phyloP scores from a whole-genome alignment of 1,139 yeast species.

The Yamadazyma jaroonii region DNA sequence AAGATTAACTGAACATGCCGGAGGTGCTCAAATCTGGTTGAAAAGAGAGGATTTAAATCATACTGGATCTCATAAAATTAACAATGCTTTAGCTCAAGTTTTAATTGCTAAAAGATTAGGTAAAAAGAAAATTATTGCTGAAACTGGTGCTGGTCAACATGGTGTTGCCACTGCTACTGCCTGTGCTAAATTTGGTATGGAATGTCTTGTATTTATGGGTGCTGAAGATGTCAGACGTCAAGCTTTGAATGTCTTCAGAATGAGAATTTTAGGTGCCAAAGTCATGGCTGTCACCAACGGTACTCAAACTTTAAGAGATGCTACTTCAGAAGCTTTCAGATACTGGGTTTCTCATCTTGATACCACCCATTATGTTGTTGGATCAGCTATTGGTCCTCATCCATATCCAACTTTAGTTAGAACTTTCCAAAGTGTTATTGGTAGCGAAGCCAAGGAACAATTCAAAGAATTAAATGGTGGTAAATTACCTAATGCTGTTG shows the following conservation, averaged over 20 bases:
- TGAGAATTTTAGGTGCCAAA: constrained; percentile 93
- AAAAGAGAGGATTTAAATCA: constrained; percentile 98
- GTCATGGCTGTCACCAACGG: constrained; percentile 94
- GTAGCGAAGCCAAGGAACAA: constrained; percentile 90
- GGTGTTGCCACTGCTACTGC: constrained; percentile 99
- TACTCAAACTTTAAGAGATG: constrained; percentile 93
- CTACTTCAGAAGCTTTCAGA: constrained; percentile 95
- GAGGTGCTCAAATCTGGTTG: constrained; percentile 97
- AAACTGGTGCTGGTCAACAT: constrained; percentile 99
- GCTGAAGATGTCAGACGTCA: constrained; percentile 99
- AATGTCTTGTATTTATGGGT: constrained; percentile 98
- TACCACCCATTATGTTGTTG: constrained; percentile 90
- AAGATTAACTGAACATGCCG: constrained; percentile 82
- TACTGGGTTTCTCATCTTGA: constrained; percentile 88
- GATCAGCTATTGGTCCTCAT: constrained; percentile 99
- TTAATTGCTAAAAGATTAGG: constrained; percentile 90
- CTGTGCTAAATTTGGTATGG: constrained; percentile 94
- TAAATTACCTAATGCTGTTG: constrained; percentile 85
- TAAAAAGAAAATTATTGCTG: constrained; percentile 88
- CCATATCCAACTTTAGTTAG: constrained; percentile 98
- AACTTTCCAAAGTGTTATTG: constrained; percentile 97
- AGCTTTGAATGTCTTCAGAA: constrained; percentile 95
- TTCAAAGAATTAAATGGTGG: constrained; percentile 76
- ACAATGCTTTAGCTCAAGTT: constrained; percentile 94
- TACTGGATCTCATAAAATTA: constrained; percentile 96